These are phyloP conservation scores for Cenchrus fungigraminus DNA, from an alignment of 176 grass and related monocot genomes.

Conservation along the genomic window DNA sequence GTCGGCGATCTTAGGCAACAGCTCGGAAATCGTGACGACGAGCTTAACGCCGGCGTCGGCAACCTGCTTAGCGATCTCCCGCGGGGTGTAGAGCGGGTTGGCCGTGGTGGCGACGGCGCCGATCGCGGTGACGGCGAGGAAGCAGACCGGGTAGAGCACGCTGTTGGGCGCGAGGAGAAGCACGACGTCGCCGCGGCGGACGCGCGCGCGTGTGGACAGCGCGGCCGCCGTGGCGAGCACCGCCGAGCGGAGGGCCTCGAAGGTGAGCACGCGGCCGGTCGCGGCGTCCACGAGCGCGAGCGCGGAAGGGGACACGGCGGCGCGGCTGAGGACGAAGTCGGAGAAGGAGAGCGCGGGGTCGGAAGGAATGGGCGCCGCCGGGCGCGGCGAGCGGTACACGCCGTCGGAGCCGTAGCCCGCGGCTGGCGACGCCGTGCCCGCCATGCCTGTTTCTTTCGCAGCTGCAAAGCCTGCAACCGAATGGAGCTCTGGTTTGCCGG, in stretches of 20 bases:
- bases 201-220: constrained; percentile 50
- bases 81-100: constrained; percentile 72
- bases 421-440: background rate
- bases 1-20: constrained; percentile 50
- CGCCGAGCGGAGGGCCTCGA: constrained; percentile 47
- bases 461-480: background rate
- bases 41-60: constrained; percentile 52
- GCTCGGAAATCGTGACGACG: constrained; percentile 61
- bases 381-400: constrained; percentile 66
- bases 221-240: constrained; percentile 49
- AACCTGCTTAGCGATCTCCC: constrained; percentile 81
- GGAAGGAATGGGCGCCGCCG: constrained; percentile 40
- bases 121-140: constrained; percentile 62
- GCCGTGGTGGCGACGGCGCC: constrained; percentile 79
- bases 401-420: constrained; percentile 61
- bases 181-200: constrained; percentile 62
- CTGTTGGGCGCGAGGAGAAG: constrained; percentile 79
- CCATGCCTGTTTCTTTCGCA: background rate
- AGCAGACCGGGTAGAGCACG: constrained; percentile 73
- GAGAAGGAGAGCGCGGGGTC: constrained; percentile 56
- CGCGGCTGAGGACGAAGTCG: constrained; percentile 57
- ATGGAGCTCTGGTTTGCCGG: too few species aligned
- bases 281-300: constrained; percentile 71
- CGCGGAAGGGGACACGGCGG: constrained; percentile 51
- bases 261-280: constrained; percentile 51